Base-by-base conservation (phyloP, 2,329 filamentous ascomycete genomes). In the Claviceps maximensis region DNA sequence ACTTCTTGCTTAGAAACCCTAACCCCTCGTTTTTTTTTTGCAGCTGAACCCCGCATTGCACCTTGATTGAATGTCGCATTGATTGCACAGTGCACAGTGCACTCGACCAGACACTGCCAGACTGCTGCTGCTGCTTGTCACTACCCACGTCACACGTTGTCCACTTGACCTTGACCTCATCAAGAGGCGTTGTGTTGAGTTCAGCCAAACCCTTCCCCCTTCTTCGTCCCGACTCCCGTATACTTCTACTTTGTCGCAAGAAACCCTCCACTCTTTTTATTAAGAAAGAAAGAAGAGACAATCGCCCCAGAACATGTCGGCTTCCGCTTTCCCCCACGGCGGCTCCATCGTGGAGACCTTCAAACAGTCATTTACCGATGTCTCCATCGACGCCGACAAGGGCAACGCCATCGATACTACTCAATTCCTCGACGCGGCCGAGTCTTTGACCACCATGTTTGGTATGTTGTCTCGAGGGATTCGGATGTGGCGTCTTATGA, bases 341-440 rank as follows among this genome's bases (percentile, higher is more conserved):
- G 79, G 79, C 62, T 95, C 89, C 63, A 89, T 90, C 75, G 85
- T 97, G 71, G 83, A 94, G 67, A 87, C 83, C 61, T 78, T 94
- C 70, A 86, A 87, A 75, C 79, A 78, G 67, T 91, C 86, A 62
- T 98, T 95, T 74, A 76, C 78, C 58, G 81, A 91, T 61, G 91
- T 97, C 52, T 83, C 87, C 15, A 71, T 95, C 62, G 80, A 89
- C 62, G 75, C 78, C 57, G 76, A 78, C 60, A 84, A 87, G 60
- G 83, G 82, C 71, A 85, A 89, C 73, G 86, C 83, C 56, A 83
- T 97, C 63, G 73, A 81, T 52, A 97, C 93, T 47, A 80, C 79
- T 54, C 82, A 94, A 68, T 98, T 97, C 71, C 84, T 97, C 58
- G 87, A 95, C 59, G 93, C 93, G 54, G 80, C 89, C 51, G 89